Conservation (phyloP, 306 rosid species). For the Albizia julibrissin region DNA sequence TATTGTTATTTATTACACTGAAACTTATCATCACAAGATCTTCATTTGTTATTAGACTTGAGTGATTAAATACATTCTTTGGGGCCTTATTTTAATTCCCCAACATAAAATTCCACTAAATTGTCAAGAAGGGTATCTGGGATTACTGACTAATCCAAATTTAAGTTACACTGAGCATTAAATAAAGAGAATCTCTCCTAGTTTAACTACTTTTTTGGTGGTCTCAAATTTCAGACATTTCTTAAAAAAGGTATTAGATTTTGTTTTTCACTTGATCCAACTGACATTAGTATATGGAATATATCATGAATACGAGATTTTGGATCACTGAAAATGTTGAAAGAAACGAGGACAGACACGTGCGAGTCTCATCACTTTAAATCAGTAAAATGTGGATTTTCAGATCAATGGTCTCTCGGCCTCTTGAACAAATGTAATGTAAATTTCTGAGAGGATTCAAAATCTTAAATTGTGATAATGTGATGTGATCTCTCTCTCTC, state of each 20-base stretch:
- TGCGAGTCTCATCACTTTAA: neutral
- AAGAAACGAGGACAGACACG: neutral
- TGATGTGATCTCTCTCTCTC: constrained; percentile 22
- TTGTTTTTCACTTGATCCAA: neutral
- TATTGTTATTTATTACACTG: no score
- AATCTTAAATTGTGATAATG: neutral
- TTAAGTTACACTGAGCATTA: neutral
- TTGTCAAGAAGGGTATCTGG: neutral
- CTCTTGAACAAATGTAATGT: neutral
- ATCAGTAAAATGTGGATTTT: neutral
- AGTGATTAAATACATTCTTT: no score
- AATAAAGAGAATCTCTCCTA: neutral
- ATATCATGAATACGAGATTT: neutral
- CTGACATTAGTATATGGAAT: neutral
- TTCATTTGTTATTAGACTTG: no score
- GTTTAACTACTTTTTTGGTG: neutral
- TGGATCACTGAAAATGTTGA: neutral
- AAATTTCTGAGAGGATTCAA: neutral
- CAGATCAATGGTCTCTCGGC: neutral
- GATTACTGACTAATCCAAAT: neutral
- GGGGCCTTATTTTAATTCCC: no score
- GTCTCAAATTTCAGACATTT: neutral
- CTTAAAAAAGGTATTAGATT: neutral
- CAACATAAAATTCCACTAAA: neutral
- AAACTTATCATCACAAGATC: no score